These are phyloP conservation scores for Epichloe bromicola DNA, from an alignment of 2,329 filamentous ascomycete species.

Conservation along the genomic window DNA sequence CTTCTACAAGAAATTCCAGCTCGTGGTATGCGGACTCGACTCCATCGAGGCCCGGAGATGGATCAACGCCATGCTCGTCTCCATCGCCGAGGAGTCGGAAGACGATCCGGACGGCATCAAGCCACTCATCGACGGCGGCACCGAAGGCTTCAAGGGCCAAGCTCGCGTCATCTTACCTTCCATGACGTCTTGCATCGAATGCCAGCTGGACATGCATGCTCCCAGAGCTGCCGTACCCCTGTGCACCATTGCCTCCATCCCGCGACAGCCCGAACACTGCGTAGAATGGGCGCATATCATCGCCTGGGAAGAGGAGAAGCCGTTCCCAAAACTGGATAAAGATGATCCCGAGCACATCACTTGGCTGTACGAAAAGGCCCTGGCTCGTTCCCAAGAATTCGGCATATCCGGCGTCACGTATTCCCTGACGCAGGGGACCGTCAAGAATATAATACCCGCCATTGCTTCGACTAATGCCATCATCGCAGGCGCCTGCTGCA, in stretches of 20 bases:
- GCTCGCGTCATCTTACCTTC: conserved; percentile 84
- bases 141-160: conserved; percentile 97
- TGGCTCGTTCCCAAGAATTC: conserved; percentile 72
- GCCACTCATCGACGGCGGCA: conserved; percentile 90
- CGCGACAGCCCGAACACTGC: conserved; percentile 92
- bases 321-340: conserved; percentile 77
- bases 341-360: conserved; percentile 94
- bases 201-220: conserved; percentile 95
- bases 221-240: conserved; percentile 94
- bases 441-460: conserved; percentile 98
- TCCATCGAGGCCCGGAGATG: conserved; percentile 95
- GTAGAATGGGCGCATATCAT: conserved; percentile 99
- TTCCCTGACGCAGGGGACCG: conserved; percentile 87
- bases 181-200: conserved; percentile 93
- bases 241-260: conserved; percentile 91
- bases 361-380: conserved; percentile 86
- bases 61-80: conserved; percentile 91
- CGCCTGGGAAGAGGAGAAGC: conserved; percentile 81
- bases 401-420: conserved; percentile 89
- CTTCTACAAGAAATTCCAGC: conserved; percentile 94
- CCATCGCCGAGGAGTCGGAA: conserved; percentile 67
- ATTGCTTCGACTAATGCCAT: conserved; percentile 98
- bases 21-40: conserved; percentile 88
- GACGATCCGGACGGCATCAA: conserved; percentile 70
- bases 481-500: conserved; percentile 89